These are phyloP conservation scores for Ploettnerulaceae sp. DNA, from an alignment of 2,329 filamentous ascomycete genomes.

Conservation along the genomic window DNA sequence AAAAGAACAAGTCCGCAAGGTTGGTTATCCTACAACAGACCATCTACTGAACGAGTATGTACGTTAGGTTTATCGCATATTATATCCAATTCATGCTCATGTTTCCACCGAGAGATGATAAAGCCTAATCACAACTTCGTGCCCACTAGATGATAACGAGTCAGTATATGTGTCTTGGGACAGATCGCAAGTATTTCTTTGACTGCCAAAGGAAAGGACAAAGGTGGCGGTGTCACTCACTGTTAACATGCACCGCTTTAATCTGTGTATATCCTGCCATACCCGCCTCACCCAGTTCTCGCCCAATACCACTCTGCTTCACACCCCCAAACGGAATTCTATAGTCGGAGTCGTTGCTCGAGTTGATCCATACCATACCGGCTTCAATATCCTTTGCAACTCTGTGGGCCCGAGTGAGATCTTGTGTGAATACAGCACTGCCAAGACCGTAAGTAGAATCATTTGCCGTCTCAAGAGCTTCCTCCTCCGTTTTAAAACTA, in stretches of 20 bases:
- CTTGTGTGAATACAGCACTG: conserved; percentile 51
- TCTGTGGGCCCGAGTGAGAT: conserved; percentile 42
- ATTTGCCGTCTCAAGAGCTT: conserved; percentile 50
- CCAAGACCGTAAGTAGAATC: conserved; percentile 52
- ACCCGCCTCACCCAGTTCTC: conserved; percentile 43
- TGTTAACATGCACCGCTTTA: conserved; percentile 39
- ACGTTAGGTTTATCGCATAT: no score
- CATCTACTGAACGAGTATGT: no score
- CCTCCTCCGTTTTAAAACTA: conserved; percentile 51
- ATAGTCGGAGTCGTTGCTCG: conserved; percentile 37
- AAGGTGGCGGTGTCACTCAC: no score
- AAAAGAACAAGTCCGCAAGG: no score
- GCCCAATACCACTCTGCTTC: conserved; percentile 55
- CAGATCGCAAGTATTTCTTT: no score
- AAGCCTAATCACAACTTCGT: no score
- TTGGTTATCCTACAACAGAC: no score
- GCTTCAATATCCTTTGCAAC: conserved; percentile 50
- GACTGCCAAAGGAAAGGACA: no score
- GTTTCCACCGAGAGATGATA: no score
- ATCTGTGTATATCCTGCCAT: conserved; percentile 39
- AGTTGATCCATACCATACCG: conserved; percentile 46
- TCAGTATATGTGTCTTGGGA: no score
- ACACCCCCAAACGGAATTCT: conserved; percentile 52
- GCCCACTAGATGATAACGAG: no score
- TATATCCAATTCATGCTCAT: no score